Evolutionary conservation across 208 protist species (phyloP), one percentile per base, ranked within the genome.

Genomic region (Crithidia sp.): DNA sequence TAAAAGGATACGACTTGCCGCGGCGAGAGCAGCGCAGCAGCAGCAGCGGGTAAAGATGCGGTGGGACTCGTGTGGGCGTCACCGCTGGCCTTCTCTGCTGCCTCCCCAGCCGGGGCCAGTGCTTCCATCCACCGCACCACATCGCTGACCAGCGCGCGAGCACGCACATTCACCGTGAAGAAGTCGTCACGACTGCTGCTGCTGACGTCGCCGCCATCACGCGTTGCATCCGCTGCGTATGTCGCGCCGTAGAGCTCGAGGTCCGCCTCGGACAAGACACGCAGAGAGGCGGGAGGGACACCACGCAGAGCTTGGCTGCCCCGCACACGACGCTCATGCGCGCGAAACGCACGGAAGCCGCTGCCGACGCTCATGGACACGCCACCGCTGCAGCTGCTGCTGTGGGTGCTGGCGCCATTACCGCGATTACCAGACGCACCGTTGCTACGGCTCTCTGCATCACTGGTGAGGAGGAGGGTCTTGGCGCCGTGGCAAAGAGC

Each of bases 101-200:
- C 10, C n/a, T 64, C 55, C 37, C 47, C n/a, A 13, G 41, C 28
- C 3, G 67, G 45, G 2, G 67, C 65, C 52, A 89, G 43, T 3
- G 68, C 67, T 36, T 67, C 71, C 67, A 86, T 74, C 84, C 84
- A 89, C 16, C 44, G 17, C 39, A 53, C 53, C 12, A 89, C 43
- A 40, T 81, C 74, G 5, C 57, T 36, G n/a, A 81, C 68, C 65
- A 89, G 41, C 16, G 74, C 57, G 13, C 72, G 80, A 6, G 84
- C 84, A 41, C 78, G 72, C n/a, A 86, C 75, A 55, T 89, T 89
- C 9, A 89, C 41, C 7, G 74, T 64, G 67, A 81, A 89, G 55
- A 76, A 77, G 62, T 89, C 84, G 37, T 54, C 36, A 14, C 10
- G 40, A 16, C 49, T 39, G 65, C 28, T 53, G 16, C 17, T 50